Base-by-base conservation (phyloP, 306 rosid genomes). In the Ormosia semicastrata region DNA sequence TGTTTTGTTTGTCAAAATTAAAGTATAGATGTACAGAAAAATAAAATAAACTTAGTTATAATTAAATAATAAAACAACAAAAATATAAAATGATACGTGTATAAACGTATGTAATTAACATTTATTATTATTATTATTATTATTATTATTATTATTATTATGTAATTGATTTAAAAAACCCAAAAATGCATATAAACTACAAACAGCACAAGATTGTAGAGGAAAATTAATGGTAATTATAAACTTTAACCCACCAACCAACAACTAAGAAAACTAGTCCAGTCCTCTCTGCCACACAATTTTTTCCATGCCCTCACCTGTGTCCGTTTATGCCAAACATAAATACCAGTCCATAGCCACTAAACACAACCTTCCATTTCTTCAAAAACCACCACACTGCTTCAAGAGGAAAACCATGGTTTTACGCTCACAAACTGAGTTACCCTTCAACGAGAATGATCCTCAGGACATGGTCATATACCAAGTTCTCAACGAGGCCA, bases 401-500 rank as follows among this genome's bases (percentile, higher is more conserved):
- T 7, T 41, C 2, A 6, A 30, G 58, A 29, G 14, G 43, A 8
- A 8, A 78, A 29, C 76, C 68, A 90, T 90, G 92, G 86, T 70
- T 79, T 76, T 86, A 49, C 77, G 79, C 67, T 82, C 87, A 46
- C 91, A 86, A 59, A 77, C 52, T 53, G 92, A 88, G 49, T 84
- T 90, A 6, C 94, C 92, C 13, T 71, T 90, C 4, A 88, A 88
- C 37, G 94, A 90, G 84, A 86, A 90, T 63, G 94, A 90, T 68
- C 83, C 92, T 7, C 92, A 88, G 62, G 94, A 90, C 87, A 88
- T 90, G 90, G 82, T 88, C 71, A 83, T 90, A 44, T 90, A 75
- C 86, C 89, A 90, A 46, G 87, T 89, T 66, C 79, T 90, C 37
- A 86, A 83, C 59, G 88, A 83, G 60, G 80, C 90, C 86, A 75